phyloP scores from a whole-genome alignment of 768 basidiomycete species.

The Termitomyces sp. region DNA sequence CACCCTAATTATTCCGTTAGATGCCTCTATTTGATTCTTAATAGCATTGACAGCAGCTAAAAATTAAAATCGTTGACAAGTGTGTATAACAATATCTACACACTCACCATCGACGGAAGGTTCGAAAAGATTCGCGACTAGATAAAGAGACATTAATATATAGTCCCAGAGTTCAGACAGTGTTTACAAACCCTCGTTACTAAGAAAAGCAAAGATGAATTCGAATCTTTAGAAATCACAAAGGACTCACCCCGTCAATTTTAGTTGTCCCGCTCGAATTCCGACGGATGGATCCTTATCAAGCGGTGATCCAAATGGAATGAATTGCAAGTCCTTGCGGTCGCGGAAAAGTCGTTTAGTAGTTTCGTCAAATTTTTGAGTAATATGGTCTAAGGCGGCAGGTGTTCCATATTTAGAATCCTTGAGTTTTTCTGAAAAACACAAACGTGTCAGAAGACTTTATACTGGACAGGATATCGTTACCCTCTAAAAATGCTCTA shows the following conservation, averaged over 20 bases:
- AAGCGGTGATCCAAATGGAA: conserved; percentile 71
- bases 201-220: conserved; percentile 8
- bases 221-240: not conserved
- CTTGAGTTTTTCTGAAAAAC: conserved; percentile 56
- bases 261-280: conserved; percentile 67
- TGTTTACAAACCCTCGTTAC: conserved; percentile 24
- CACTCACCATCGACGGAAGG: conserved; percentile 59
- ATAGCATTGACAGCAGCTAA: conserved; percentile 63
- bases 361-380: conserved; percentile 75
- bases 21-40: conserved; percentile 63
- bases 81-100: not conserved
- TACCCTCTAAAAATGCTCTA: conserved; percentile 66
- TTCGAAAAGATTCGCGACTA: conserved; percentile 71
- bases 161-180: not conserved
- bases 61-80: not conserved
- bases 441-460: not conserved
- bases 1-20: conserved; percentile 62
- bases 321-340: conserved; percentile 59
- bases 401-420: conserved; percentile 66
- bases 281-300: conserved; percentile 69
- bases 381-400: conserved; percentile 73
- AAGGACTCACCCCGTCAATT: conserved; percentile 54
- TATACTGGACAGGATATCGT: not conserved
- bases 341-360: conserved; percentile 77
- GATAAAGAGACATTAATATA: conserved; percentile 18